Conservation (phyloP, 768 basidiomycete species). For the Lactifluus rugatus region DNA sequence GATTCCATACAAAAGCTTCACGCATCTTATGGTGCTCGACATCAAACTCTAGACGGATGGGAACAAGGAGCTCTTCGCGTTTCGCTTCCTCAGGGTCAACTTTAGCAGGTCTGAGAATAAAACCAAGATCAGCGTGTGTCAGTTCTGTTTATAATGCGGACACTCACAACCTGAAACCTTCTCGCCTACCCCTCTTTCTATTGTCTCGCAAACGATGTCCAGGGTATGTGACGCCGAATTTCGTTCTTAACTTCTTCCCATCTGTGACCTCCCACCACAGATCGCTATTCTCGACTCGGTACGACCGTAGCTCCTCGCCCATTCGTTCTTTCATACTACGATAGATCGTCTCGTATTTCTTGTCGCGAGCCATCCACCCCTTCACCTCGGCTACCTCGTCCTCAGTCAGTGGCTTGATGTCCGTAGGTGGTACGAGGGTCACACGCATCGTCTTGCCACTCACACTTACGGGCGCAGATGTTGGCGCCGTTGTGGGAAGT, state of each 20-base stretch:
- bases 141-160: background rate
- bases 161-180: constrained; percentile 73
- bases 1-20: constrained; percentile 96
- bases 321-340: constrained; percentile 44
- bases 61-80: constrained; percentile 75
- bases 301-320: constrained; percentile 38
- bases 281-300: constrained; percentile 34
- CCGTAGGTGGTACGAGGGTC: constrained; percentile 48
- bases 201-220: constrained; percentile 34
- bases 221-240: constrained; percentile 50
- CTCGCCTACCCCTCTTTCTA: constrained; percentile 47
- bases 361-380: constrained; percentile 56
- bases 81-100: constrained; percentile 46
- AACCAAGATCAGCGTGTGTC: background rate
- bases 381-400: constrained; percentile 45
- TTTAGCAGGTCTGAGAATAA: constrained; percentile 45
- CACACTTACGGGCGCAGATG: constrained; percentile 42
- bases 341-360: constrained; percentile 42
- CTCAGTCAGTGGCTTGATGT: constrained; percentile 38
- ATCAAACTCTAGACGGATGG: constrained; percentile 93
- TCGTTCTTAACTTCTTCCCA: constrained; percentile 31
- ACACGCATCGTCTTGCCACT: constrained; percentile 52
- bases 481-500: constrained; percentile 34
- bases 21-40: constrained; percentile 89
- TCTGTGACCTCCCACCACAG: constrained; percentile 62